Evolutionary conservation across 2,329 filamentous ascomycete genomes (phyloP).

Genomic region (Diaporthe caulivora): DNA sequence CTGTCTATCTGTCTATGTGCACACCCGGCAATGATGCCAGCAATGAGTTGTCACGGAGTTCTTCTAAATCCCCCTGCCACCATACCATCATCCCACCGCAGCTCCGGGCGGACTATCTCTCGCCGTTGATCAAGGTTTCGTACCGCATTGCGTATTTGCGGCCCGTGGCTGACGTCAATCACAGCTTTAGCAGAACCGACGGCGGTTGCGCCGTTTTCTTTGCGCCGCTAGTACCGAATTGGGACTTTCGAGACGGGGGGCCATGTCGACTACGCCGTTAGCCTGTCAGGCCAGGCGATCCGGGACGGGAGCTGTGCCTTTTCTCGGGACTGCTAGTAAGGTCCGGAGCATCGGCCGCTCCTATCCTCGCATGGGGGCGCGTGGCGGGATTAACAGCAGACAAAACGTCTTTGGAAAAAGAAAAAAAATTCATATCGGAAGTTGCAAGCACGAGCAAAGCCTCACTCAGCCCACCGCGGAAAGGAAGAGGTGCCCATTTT

Average conservation of each 20-base stretch:
- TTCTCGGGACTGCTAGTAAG: slow-evolving; percentile 10
- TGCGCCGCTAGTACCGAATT: slow-evolving; percentile 1
- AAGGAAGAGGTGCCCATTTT: background rate
- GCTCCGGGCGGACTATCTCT: background rate
- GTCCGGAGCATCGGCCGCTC: slow-evolving; percentile 22
- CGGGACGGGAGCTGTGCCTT: slow-evolving; percentile 9
- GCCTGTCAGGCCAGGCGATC: background rate
- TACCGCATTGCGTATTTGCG: slow-evolving; percentile 6
- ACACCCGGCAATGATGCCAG: slow-evolving; percentile 8
- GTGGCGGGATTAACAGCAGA: background rate
- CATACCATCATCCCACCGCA: background rate
- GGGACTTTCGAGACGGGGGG: background rate
- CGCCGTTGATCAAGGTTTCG: background rate
- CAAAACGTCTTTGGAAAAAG: background rate
- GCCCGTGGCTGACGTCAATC: slow-evolving; percentile 35
- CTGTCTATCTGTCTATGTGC: background rate
- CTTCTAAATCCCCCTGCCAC: background rate
- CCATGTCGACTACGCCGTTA: background rate
- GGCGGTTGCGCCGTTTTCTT: slow-evolving; percentile 16
- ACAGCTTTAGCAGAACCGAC: slow-evolving; percentile 16
- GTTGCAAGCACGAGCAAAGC: background rate
- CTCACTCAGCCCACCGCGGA: background rate
- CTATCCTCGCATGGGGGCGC: background rate
- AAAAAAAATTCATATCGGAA: background rate
- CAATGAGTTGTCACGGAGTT: slow-evolving; percentile 6